Evolutionary conservation across 2,329 filamentous ascomycete genomes (phyloP).

Genomic region (Zymoseptoria ardabiliae): DNA sequence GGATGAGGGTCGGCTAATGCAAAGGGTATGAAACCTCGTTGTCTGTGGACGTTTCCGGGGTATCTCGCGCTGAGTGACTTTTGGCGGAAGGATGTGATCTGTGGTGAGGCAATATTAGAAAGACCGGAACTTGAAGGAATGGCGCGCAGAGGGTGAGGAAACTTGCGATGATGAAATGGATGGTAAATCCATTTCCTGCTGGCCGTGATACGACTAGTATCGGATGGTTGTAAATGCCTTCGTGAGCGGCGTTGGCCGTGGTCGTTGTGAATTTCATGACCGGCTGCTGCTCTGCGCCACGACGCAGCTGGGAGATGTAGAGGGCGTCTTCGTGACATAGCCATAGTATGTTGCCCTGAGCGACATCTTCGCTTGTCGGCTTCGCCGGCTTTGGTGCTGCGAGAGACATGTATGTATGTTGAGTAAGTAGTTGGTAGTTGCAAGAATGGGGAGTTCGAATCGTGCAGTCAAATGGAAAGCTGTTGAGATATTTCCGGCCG

Average conservation of each 20-base stretch:
- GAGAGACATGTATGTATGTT: no score
- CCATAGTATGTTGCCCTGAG: conserved; percentile 3
- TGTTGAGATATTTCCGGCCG: no score
- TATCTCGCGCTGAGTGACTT: not conserved
- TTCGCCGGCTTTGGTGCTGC: no score
- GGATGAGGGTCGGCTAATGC: not conserved
- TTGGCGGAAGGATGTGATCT: conserved; percentile 1
- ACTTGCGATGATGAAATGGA: conserved; percentile 1
- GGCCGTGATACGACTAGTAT: conserved; percentile 1
- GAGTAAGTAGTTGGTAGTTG: no score
- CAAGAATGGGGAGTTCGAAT: no score
- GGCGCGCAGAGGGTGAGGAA: no score
- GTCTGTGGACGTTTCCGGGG: not conserved
- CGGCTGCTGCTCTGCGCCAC: not conserved
- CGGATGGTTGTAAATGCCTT: conserved; percentile 1
- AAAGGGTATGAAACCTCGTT: not conserved
- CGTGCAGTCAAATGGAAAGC: no score
- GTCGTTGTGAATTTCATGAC: not conserved
- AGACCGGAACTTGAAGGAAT: no score
- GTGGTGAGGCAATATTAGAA: not conserved
- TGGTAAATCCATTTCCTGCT: not conserved
- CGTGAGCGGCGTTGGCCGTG: not conserved
- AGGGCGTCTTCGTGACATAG: not conserved
- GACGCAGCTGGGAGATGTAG: not conserved
- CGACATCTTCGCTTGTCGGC: conserved; percentile 2